Conservation (phyloP, 1,284 basidiomycete genomes). For the Ganoderma meredithae region DNA sequence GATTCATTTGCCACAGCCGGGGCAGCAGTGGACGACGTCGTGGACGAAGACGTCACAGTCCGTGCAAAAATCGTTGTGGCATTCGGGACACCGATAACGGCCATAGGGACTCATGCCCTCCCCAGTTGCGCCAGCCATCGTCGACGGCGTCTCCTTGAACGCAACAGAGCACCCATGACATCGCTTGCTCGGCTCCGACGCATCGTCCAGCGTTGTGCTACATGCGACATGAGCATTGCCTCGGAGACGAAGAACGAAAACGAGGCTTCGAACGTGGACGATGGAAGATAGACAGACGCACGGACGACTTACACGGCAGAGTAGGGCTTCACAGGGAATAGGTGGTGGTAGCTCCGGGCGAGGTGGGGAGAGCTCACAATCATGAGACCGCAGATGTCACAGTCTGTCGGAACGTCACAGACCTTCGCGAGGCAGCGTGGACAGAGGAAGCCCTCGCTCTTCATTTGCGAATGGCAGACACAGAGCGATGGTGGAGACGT, state of each 20-base stretch:
- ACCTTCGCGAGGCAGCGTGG: slow-evolving; percentile 93
- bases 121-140: slow-evolving; percentile 40
- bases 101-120: slow-evolving; percentile 82
- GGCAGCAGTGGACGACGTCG: slow-evolving; percentile 67
- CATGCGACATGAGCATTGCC: slow-evolving; percentile 11
- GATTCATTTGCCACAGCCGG: slow-evolving; percentile 53
- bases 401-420: slow-evolving; percentile 98
- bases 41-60: slow-evolving; percentile 74
- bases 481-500: slow-evolving; percentile 86
- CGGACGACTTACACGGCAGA: slow-evolving; percentile 73
- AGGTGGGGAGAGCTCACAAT: slow-evolving; percentile 98
- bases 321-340: slow-evolving; percentile 90
- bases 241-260: slow-evolving; percentile 8
- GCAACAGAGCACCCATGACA: slow-evolving; percentile 80
- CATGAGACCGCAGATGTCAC: slow-evolving; percentile 96
- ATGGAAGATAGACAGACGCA: background rate
- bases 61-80: slow-evolving; percentile 62
- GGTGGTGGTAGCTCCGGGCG: slow-evolving; percentile 93
- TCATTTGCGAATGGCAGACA: slow-evolving; percentile 92
- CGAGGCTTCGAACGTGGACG: slow-evolving; percentile 1
- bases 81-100: slow-evolving; percentile 76
- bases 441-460: slow-evolving; percentile 92
- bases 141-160: slow-evolving; percentile 54
- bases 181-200: slow-evolving; percentile 42
- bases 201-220: slow-evolving; percentile 51